These are phyloP conservation scores for Exserohilum turcica DNA, from an alignment of 2,329 filamentous ascomycete genomes.

Conservation along the genomic window DNA sequence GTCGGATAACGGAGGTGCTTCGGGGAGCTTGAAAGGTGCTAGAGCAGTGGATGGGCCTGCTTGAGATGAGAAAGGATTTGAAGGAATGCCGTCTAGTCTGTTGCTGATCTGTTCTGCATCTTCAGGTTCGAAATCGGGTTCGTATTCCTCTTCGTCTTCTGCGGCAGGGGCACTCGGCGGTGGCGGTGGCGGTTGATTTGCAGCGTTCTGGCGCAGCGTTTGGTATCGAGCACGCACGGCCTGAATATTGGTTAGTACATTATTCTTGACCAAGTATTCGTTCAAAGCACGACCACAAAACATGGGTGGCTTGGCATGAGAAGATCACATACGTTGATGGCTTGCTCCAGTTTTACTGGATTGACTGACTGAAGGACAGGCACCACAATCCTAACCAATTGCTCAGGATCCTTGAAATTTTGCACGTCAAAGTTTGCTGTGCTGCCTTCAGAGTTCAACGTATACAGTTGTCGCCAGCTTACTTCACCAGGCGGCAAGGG, in stretches of 20 bases:
- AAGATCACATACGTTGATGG: slow-evolving; percentile 66
- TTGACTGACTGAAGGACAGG: slow-evolving; percentile 77
- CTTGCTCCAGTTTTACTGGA: slow-evolving; percentile 68
- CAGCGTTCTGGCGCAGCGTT: slow-evolving; percentile 40
- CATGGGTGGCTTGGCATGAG: background rate
- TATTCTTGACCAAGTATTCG: background rate
- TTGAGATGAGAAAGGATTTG: slow-evolving; percentile 58
- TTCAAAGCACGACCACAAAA: background rate
- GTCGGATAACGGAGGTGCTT: slow-evolving; percentile 73
- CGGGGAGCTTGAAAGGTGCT: slow-evolving; percentile 77
- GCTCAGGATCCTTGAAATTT: slow-evolving; percentile 69
- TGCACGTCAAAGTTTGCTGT: slow-evolving; percentile 83
- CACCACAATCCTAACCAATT: slow-evolving; percentile 82
- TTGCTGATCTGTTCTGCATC: slow-evolving; percentile 78
- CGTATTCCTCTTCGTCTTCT: slow-evolving; percentile 89
- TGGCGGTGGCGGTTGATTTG: slow-evolving; percentile 33
- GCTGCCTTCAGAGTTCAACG: slow-evolving; percentile 75
- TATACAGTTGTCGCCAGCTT: slow-evolving; percentile 83
- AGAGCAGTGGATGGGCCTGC: slow-evolving; percentile 50
- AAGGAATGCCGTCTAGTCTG: slow-evolving; percentile 72
- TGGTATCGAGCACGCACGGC: slow-evolving; percentile 52
- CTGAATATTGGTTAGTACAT: slow-evolving; percentile 33
- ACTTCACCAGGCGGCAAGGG: slow-evolving; percentile 76
- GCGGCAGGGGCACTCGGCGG: slow-evolving; percentile 47
- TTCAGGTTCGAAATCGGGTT: slow-evolving; percentile 83